Conservation (phyloP, 345 rosid species). For the Salix brachista region DNA sequence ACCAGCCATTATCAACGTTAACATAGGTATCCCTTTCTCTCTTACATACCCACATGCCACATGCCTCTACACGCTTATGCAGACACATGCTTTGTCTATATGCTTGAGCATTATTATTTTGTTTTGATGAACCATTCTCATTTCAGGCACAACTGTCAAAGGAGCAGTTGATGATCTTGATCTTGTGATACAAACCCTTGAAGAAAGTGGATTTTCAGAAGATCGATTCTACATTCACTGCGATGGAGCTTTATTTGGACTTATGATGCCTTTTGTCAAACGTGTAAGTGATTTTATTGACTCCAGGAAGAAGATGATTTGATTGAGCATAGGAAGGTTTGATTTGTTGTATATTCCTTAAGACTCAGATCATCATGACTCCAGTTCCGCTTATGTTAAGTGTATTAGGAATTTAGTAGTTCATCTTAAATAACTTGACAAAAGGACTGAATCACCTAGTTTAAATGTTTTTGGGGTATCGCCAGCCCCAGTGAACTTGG, state of each 20-base stretch:
- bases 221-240: conserved; percentile 93
- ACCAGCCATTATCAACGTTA: conserved; percentile 88
- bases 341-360: not conserved
- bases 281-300: conserved; percentile 44
- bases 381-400: not conserved
- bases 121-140: not conserved
- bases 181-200: conserved; percentile 80
- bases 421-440: not conserved
- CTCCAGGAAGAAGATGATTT: not conserved
- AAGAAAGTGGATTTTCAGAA: conserved; percentile 70
- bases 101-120: not conserved
- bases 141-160: conserved; percentile 85
- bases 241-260: conserved; percentile 96
- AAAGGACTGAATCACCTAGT: not conserved
- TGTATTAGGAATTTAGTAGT: not conserved
- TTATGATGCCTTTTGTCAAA: conserved; percentile 97
- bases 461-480: not conserved
- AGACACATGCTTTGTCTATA: not conserved
- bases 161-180: conserved; percentile 99
- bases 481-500: not conserved
- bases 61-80: not conserved
- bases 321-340: not conserved
- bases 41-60: not conserved
- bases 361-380: not conserved
- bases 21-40: conserved; percentile 53